A percentile compares a stretch with the other conserved stretches of the same genome.
phyloP scores from a whole-genome alignment of 345 rosid genomes.

The Tarenaya hassleriana region DNA sequence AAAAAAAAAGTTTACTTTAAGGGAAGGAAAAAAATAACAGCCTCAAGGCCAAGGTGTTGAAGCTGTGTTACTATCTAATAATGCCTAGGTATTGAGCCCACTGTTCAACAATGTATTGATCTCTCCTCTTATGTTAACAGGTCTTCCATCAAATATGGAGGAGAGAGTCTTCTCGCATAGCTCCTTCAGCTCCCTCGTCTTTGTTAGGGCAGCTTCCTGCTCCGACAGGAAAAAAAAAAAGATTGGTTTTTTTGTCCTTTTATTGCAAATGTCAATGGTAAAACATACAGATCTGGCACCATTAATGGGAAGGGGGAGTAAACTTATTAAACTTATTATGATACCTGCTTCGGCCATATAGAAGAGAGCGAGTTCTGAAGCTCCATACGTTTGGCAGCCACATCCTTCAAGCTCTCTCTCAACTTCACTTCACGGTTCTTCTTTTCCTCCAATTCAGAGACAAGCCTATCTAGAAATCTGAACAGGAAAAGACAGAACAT shows the following conservation, averaged over 20 bases:
- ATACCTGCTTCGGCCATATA: conserved; percentile 78
- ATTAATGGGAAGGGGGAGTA: not conserved
- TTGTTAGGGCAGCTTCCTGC: conserved; percentile 78
- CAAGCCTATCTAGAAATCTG: conserved; percentile 90
- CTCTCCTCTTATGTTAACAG: conserved; percentile 93
- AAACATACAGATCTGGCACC: no score
- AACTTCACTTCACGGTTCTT: conserved; percentile 75
- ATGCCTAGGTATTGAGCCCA: conserved; percentile 40
- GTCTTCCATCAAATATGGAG: conserved; percentile 89
- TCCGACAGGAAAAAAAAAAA: conserved; percentile 11
- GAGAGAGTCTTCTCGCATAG: conserved; percentile 83
- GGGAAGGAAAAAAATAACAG: no score
- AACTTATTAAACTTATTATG: not conserved
- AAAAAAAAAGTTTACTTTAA: no score
- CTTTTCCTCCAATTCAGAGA: conserved; percentile 74
- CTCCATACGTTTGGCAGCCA: conserved; percentile 78
- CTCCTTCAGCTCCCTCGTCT: conserved; percentile 85
- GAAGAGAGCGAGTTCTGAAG: conserved; percentile 69
- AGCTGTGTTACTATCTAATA: conserved; percentile 18
- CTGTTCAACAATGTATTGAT: conserved; percentile 75
- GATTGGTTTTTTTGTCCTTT: no score
- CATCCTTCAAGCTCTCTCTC: conserved; percentile 72
- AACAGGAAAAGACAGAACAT: conserved; percentile 18
- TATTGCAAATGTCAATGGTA: not conserved
- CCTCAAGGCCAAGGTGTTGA: conserved; percentile 11